Evolutionary conservation across 768 basidiomycete species (phyloP).

Genomic region (Baorangia bicolor): DNA sequence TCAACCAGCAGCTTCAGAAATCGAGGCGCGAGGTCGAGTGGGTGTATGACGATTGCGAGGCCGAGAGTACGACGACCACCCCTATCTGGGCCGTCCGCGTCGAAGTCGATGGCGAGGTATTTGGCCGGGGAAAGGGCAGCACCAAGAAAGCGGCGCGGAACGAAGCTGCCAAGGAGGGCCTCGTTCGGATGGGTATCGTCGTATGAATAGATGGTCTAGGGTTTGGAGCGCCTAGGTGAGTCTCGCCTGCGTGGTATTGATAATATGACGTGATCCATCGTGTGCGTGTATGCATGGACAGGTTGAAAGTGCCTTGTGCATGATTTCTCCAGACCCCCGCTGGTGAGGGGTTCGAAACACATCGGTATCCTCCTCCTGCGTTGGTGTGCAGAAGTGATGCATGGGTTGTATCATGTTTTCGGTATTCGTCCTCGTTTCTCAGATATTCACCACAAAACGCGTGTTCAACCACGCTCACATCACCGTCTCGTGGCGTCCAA

Average conservation of each 20-base stretch:
- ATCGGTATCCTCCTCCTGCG: constrained; percentile 41
- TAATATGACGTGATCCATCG: not conserved
- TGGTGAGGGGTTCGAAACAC: constrained; percentile 35
- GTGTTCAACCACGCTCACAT: not conserved
- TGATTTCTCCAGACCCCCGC: constrained; percentile 58
- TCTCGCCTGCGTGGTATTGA: not conserved
- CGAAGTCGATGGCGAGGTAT: constrained; percentile 56
- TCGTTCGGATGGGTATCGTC: constrained; percentile 55
- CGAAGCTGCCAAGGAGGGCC: constrained; percentile 76
- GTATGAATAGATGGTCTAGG: constrained; percentile 31
- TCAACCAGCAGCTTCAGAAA: constrained; percentile 77
- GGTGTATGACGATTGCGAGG: constrained; percentile 54
- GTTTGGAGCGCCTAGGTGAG: constrained; percentile 21
- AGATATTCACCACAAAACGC: not conserved
- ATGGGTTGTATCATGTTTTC: constrained; percentile 25
- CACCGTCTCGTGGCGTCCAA: not conserved
- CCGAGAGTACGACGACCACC: constrained; percentile 57
- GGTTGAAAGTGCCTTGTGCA: constrained; percentile 37
- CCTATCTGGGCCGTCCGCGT: constrained; percentile 74
- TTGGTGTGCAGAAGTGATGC: constrained; percentile 64
- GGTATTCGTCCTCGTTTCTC: not conserved
- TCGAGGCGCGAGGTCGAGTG: constrained; percentile 61
- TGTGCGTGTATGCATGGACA: not conserved
- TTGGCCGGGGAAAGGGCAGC: constrained; percentile 63
- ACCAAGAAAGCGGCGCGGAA: constrained; percentile 81